Evolutionary conservation across 1,139 yeast genomes (phyloP), one percentile per base, ranked within the genome.

Genomic region (Martiniozyma asiatica): DNA sequence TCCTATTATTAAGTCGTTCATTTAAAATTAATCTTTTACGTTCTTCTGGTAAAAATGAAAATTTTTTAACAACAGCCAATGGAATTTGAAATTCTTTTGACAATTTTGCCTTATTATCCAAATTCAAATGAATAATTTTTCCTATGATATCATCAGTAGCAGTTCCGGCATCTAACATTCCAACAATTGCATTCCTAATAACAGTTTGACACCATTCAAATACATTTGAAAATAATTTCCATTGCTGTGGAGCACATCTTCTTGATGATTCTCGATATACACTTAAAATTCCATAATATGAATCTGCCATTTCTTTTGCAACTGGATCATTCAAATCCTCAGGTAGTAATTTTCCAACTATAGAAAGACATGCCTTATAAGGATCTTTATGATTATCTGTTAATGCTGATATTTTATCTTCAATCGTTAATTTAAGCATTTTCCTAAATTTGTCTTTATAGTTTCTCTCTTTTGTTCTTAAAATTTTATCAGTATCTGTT

Each of bases 201-300:
- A 75, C 73, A 24, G 63, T 60, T 50, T 80, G 92, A 54, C 85
- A 84, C 39, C 73, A 72, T 12, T 64, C 61, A 42, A 76, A 76
- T 33, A 76, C 69, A 36, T 68, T 68, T 15, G 65, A 59, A 43
- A 74, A 72, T 18, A 87, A 63, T 29, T 73, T 65, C 97, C 97
- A 89, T 34, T 67, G 61, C 8, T 44, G 39, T 19, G 93, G 85
- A 31, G 76, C 63, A 31, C 68, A 58, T n/a, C 60, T 61, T 2
- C 64, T 54, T 27, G 84, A 56, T 14, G 71, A 72, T 23, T 68
- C 67, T 33, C 70, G 66, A 2, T 79, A 82, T 36, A 76, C 66
- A 20, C 65, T 56, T 36, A 89, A 56, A 45, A 89, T 97, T 39
- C 78, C 77, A 50, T 79, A 85, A 13, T 87, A 67, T 12, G 32